phyloP scores from a whole-genome alignment of 2,329 filamentous ascomycete species.

The Pestalotiopsis sp. region DNA sequence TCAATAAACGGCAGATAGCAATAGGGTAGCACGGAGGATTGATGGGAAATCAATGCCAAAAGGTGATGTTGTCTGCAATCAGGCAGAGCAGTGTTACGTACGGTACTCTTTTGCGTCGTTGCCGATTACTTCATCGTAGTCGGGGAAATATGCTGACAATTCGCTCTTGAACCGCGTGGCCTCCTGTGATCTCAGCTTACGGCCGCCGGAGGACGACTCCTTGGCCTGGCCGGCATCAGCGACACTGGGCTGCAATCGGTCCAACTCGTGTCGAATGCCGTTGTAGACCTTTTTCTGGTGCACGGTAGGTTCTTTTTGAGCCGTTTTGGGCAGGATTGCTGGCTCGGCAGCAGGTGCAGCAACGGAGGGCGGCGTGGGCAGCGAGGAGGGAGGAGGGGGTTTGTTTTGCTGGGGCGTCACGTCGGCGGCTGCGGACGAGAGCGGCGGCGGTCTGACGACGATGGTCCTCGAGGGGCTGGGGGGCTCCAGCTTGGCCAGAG shows the following conservation, averaged over 20 bases:
- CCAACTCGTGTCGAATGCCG: conserved; percentile 64
- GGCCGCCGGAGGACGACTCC: conserved; percentile 56
- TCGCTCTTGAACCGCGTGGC: conserved; percentile 88
- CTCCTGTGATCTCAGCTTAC: conserved; percentile 84
- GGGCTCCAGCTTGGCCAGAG: conserved; percentile 29
- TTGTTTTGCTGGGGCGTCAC: conserved; percentile 27
- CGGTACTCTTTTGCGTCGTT: conserved; percentile 79
- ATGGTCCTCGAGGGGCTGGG: conserved; percentile 28
- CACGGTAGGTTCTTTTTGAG: conserved; percentile 42
- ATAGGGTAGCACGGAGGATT: not conserved
- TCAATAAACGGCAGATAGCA: conserved; percentile 13
- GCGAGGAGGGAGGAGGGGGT: conserved; percentile 27
- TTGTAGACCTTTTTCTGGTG: conserved; percentile 62
- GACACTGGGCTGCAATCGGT: conserved; percentile 53
- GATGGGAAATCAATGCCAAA: conserved; percentile 1
- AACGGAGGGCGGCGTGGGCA: conserved; percentile 23
- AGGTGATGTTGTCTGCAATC: not conserved
- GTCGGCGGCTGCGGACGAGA: conserved; percentile 20
- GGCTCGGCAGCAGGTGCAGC: conserved; percentile 1
- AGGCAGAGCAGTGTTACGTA: conserved; percentile 44
- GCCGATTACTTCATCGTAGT: conserved; percentile 92
- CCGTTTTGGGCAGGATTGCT: conserved; percentile 23
- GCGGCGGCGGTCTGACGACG: conserved; percentile 22
- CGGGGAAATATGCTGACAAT: conserved; percentile 85
- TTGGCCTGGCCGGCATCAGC: conserved; percentile 41